These are phyloP conservation scores for Stephania yunnanensis DNA, from an alignment of 164 flowering plant species.

Conservation along the genomic window DNA sequence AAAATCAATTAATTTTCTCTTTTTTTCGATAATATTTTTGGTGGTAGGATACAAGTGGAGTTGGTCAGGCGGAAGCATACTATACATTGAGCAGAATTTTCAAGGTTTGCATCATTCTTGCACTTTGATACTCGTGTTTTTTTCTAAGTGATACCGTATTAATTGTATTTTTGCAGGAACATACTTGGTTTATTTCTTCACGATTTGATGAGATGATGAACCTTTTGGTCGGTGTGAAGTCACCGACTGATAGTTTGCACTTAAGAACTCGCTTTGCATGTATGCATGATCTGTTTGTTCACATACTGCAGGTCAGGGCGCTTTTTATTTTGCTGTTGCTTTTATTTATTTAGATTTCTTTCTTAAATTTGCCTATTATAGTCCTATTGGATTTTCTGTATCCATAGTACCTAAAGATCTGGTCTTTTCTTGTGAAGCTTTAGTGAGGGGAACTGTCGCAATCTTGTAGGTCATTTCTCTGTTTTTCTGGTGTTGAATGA, in stretches of 20 bases:
- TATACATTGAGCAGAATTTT: conserved; percentile 54
- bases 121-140: not conserved
- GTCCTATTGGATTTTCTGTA: not conserved
- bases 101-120: conserved; percentile 40
- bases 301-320: conserved; percentile 48
- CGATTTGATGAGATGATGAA: conserved; percentile 52
- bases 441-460: too few relatives aligned
- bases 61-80: conserved; percentile 46
- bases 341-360: not conserved
- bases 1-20: not conserved
- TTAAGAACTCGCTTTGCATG: conserved; percentile 58
- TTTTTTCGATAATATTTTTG: conserved; percentile 4
- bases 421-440: not conserved
- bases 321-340: not conserved
- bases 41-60: conserved; percentile 37
- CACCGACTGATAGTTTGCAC: conserved; percentile 34
- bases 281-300: conserved; percentile 51
- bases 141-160: not conserved
- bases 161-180: conserved; percentile 49
- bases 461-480: not conserved
- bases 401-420: not conserved
- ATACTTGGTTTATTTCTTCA: conserved; percentile 61
- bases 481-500: not conserved
- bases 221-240: conserved; percentile 45
- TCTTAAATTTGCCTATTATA: not conserved